Evolutionary conservation across 208 protist genomes (phyloP).

Genomic region (Chromosphaera perkinsii): DNA sequence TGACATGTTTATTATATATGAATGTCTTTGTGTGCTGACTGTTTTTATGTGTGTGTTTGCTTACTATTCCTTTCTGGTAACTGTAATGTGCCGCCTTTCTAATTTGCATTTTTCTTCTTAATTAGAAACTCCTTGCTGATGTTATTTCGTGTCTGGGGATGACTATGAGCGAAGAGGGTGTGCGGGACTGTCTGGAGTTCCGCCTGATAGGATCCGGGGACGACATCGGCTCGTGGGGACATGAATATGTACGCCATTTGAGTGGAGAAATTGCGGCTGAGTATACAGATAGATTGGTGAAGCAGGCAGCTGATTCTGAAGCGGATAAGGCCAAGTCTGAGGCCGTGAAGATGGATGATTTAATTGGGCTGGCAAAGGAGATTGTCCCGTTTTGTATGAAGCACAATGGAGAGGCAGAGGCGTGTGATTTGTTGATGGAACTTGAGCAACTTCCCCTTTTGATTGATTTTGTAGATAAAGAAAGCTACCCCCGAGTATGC

Average conservation of each 20-base stretch:
- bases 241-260: conserved; percentile 90
- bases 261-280: conserved; percentile 75
- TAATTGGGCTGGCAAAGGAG: conserved; percentile 78
- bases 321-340: conserved; percentile 22
- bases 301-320: conserved; percentile 28
- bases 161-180: conserved; percentile 71
- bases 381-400: conserved; percentile 79
- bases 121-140: conserved; percentile 78
- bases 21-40: no score
- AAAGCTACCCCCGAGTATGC: conserved; percentile 88
- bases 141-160: conserved; percentile 96
- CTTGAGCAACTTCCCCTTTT: conserved; percentile 81
- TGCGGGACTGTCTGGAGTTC: conserved; percentile 80
- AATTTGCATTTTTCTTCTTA: conserved; percentile 12
- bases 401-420: conserved; percentile 84
- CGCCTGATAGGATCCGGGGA: conserved; percentile 83
- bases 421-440: conserved; percentile 92
- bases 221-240: conserved; percentile 92
- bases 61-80: no score
- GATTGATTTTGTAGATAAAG: conserved; percentile 74
- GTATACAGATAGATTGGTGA: conserved; percentile 58
- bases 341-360: conserved; percentile 48
- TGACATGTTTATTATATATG: no score
- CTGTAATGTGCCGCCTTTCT: conserved; percentile 21
- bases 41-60: no score